These are phyloP conservation scores for Candida suzukii DNA, from an alignment of 805 yeast genomes.

Conservation along the genomic window DNA sequence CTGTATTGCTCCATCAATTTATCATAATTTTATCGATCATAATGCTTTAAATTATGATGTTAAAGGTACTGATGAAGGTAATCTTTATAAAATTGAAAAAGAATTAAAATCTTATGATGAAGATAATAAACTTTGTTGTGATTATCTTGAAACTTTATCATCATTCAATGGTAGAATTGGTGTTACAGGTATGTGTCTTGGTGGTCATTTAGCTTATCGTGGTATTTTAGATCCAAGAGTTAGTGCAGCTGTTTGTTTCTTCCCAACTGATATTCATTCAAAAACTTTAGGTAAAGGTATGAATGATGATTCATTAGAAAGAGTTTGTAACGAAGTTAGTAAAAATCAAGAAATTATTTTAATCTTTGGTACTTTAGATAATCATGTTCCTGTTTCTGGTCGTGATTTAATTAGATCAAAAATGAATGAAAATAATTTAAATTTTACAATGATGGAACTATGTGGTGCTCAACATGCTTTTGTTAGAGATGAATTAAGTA, in stretches of 20 bases:
- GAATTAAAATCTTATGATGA: slow-evolving; percentile 71
- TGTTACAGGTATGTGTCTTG: slow-evolving; percentile 83
- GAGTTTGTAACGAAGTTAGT: slow-evolving; percentile 43
- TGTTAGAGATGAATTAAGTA: slow-evolving; percentile 69
- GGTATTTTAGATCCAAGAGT: slow-evolving; percentile 59
- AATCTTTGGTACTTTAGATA: slow-evolving; percentile 74
- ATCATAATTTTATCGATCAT: slow-evolving; percentile 61
- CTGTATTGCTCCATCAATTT: slow-evolving; percentile 73
- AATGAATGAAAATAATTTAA: slow-evolving; percentile 51
- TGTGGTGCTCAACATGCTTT: slow-evolving; percentile 82
- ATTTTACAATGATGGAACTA: slow-evolving; percentile 65
- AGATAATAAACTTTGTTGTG: slow-evolving; percentile 58
- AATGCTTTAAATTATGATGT: slow-evolving; percentile 64
- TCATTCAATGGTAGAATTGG: slow-evolving; percentile 72
- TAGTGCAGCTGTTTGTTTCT: slow-evolving; percentile 64
- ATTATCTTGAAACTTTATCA: slow-evolving; percentile 46
- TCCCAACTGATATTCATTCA: slow-evolving; percentile 74
- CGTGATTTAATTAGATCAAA: slow-evolving; percentile 61
- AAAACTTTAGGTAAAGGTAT: slow-evolving; percentile 57
- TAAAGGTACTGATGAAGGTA: slow-evolving; percentile 73
- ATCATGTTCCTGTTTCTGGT: slow-evolving; percentile 75
- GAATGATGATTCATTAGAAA: slow-evolving; percentile 57
- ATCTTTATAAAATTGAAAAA: slow-evolving; percentile 56
- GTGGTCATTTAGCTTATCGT: slow-evolving; percentile 76
- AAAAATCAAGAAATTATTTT: slow-evolving; percentile 52